Evolutionary conservation across 2,329 filamentous ascomycete genomes (phyloP), one percentile per base, ranked within the genome.

Genomic region (Pseudodiploospora longispora): DNA sequence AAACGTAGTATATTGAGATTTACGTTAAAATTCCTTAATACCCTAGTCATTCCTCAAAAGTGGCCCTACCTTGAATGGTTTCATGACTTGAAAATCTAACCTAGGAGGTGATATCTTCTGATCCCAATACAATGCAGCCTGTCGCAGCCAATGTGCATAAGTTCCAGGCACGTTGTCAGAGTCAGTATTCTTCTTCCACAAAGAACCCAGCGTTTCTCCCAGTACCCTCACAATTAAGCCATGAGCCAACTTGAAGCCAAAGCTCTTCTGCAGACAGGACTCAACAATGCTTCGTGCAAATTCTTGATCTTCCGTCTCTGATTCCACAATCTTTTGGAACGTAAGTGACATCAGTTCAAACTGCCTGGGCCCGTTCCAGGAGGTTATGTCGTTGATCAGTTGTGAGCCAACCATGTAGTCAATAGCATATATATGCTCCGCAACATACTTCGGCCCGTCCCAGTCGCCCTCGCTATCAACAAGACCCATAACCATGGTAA

Each of bases 201-300:
- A 50, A 28, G 72, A 73, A 1, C 74, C 73, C 8, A 80, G 57
- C 1, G 75, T 78, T 12, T 67, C 61, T 1, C 70, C 69, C 28
- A 68, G 57, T 0, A 78, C 66, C 32, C 67, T 62, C 6, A 77
- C 38, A 27, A 77, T 77, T 27, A 78, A 51, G 0, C 75, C 75
- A 49, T 77, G 74, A 1, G 73, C 72, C 6, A 80, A 57, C 58
- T 79, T 79, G 55, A 79, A 72, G 1, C 67, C 69, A 54, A 75
- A 79, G 49, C 73, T 76, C 46, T 57, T 62, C 10, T 50, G 55
- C n/a, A 79, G 55, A 46, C 70, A 73, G 1, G 52, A 63, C 54
- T 78, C 70, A 1, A 80, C 72, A 41, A 79, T 71, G 48, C 67
- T 59, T 30, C 71, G 62, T 1, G 75, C 75, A 36, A 63, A 50